Evolutionary conservation across 2,329 filamentous ascomycete genomes (phyloP).

Genomic region (Diaporthe helianthi): DNA sequence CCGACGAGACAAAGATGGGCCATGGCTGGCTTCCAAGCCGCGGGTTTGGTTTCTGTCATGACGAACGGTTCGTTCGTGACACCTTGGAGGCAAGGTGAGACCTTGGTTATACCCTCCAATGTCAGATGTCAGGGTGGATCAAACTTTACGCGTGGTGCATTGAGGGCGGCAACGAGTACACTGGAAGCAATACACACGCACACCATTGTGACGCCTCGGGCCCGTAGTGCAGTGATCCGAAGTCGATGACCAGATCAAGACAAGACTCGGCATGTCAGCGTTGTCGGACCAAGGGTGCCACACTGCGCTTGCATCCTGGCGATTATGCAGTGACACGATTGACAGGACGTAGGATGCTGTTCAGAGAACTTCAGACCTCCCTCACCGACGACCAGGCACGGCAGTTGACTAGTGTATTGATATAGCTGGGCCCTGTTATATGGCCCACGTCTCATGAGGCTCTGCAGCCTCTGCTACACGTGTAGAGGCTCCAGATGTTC

Average conservation of each 20-base stretch:
- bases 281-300: background rate
- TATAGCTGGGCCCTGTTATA: background rate
- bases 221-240: background rate
- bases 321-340: slow-evolving; percentile 20
- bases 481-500: background rate
- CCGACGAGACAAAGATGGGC: background rate
- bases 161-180: background rate
- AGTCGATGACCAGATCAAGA: slow-evolving; percentile 4
- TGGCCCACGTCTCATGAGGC: background rate
- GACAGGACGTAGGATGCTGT: slow-evolving; percentile 2
- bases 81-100: background rate
- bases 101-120: background rate
- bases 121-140: background rate
- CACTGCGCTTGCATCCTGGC: slow-evolving; percentile 18
- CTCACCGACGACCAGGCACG: background rate
- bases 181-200: background rate
- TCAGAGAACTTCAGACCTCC: no score
- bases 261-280: background rate
- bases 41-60: background rate
- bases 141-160: background rate
- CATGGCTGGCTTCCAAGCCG: background rate
- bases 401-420: no score
- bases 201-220: background rate
- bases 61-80: slow-evolving; percentile 8
- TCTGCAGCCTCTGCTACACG: no score